A percentile compares a stretch with the other conserved stretches of the same genome.
Conservation (phyloP, 352 stramenopile species). For the Phytophthora ohioensis region DNA sequence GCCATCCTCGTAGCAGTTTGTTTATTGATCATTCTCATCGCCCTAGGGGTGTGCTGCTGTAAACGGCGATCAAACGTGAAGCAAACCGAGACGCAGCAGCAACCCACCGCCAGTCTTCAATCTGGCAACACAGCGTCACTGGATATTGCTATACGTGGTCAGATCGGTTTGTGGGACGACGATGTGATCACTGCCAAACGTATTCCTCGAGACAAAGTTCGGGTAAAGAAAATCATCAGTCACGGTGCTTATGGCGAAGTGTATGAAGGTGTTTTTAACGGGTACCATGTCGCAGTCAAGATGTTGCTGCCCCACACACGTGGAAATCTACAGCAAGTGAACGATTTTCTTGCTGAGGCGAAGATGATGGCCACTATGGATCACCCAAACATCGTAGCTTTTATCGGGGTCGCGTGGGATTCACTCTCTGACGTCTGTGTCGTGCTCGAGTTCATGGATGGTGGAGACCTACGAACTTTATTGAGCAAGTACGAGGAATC, state of each 20-base stretch:
- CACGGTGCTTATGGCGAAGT: conserved; percentile 56
- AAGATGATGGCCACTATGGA: conserved; percentile 47
- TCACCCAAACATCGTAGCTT: conserved; percentile 46
- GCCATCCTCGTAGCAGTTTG: conserved; percentile 18
- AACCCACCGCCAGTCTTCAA: conserved; percentile 30
- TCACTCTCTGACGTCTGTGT: conserved; percentile 49
- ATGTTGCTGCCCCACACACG: conserved; percentile 44
- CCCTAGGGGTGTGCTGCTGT: conserved; percentile 23
- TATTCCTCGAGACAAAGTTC: conserved; percentile 46
- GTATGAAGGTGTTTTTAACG: conserved; percentile 44
- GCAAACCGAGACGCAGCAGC: conserved; percentile 22
- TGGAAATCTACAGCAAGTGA: conserved; percentile 39
- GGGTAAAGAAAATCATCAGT: conserved; percentile 37
- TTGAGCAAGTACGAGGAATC: conserved; percentile 39
- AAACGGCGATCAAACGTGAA: conserved; percentile 16
- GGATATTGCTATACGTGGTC: conserved; percentile 18
- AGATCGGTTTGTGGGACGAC: conserved; percentile 45
- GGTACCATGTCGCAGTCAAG: conserved; percentile 53
- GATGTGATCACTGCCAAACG: conserved; percentile 48
- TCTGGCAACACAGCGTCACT: conserved; percentile 26
- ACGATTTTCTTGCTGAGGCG: conserved; percentile 48
- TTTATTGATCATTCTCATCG: conserved; percentile 17
- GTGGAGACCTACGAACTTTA: conserved; percentile 49
- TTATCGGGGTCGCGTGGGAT: conserved; percentile 58
- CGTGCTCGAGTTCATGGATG: conserved; percentile 60